Percentiles rank a stretch among this genome's conserved stretches.
These are phyloP conservation scores for Rhodosporidiobolus sp. DNA, from an alignment of 768 basidiomycete species.

Conservation along the genomic window DNA sequence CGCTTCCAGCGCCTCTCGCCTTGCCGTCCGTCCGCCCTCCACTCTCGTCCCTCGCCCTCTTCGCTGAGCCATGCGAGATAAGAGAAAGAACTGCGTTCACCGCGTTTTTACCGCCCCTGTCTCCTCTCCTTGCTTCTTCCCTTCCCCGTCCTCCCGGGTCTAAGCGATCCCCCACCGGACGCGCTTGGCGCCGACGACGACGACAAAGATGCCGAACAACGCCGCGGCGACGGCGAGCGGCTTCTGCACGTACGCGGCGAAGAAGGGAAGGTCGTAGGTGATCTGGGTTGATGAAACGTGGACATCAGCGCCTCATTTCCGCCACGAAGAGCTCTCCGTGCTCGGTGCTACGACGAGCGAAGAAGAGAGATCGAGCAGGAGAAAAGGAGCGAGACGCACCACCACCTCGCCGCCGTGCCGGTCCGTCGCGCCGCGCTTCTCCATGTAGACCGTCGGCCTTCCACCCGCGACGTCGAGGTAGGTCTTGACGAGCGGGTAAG, in stretches of 20 bases:
- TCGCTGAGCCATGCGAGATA: too few relatives aligned
- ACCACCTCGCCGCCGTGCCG: conserved; percentile 76
- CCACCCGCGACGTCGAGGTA: conserved; percentile 93
- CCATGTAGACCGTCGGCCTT: conserved; percentile 70
- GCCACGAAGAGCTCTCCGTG: too few relatives aligned
- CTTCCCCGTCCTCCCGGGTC: neutral
- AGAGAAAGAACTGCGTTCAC: neutral
- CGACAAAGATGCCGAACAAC: conserved; percentile 64
- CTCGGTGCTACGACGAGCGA: neutral
- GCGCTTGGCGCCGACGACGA: conserved; percentile 55
- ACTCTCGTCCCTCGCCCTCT: too few relatives aligned
- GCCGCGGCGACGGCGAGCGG: conserved; percentile 72
- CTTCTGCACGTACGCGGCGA: conserved; percentile 67
- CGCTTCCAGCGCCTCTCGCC: too few relatives aligned
- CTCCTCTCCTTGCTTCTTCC: neutral
- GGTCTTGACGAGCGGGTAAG: conserved; percentile 63
- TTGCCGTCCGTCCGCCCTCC: too few relatives aligned
- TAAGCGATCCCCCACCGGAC: conserved; percentile 56
- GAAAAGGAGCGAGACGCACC: conserved; percentile 55
- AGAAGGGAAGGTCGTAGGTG: conserved; percentile 74
- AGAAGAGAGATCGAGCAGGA: neutral
- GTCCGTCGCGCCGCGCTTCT: conserved; percentile 71
- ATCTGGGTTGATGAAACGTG: too few relatives aligned
- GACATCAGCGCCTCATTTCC: too few relatives aligned
- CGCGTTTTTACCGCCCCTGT: neutral